Percentiles rank a stretch among this genome's conserved stretches.
Evolutionary conservation across 352 stramenopile genomes (phyloP).

Genomic region (Globisporangium middletonii): DNA sequence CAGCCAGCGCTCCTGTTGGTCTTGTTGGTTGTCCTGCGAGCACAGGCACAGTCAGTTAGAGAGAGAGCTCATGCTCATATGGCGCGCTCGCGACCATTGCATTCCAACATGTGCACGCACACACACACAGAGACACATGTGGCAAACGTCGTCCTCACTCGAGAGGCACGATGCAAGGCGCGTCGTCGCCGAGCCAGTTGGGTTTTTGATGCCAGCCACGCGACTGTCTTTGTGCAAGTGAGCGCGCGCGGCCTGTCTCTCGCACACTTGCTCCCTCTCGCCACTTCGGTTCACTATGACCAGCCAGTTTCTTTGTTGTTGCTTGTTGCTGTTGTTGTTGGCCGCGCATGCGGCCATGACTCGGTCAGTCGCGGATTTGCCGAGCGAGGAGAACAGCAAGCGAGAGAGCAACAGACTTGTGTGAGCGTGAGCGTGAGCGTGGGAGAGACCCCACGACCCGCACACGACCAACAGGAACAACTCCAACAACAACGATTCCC

Average conservation of each 20-base stretch:
- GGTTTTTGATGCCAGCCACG: background rate
- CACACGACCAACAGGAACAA: background rate
- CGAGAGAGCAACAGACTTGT: conserved; percentile 2
- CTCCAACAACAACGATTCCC: background rate
- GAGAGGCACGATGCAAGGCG: background rate
- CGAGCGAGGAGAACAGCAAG: conserved; percentile 6
- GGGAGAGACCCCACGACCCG: background rate
- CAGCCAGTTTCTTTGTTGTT: background rate
- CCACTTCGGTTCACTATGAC: background rate
- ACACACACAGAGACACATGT: background rate
- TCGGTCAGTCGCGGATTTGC: conserved; percentile 32
- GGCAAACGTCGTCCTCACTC: too few species aligned
- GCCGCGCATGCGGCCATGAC: conserved; percentile 4
- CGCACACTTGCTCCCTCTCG: background rate
- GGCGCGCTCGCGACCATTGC: too few species aligned
- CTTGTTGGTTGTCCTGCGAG: too few species aligned
- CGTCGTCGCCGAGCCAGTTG: background rate
- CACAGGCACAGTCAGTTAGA: too few species aligned
- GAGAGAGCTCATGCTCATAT: too few species aligned
- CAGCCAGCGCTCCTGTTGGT: too few species aligned
- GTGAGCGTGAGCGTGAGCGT: background rate
- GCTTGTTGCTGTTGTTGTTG: background rate
- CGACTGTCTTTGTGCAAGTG: background rate
- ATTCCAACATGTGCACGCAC: too few species aligned
- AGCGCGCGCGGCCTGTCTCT: background rate